Conservation (phyloP, 2,329 filamentous ascomycete species). For the Cytospora paraplurivora region DNA sequence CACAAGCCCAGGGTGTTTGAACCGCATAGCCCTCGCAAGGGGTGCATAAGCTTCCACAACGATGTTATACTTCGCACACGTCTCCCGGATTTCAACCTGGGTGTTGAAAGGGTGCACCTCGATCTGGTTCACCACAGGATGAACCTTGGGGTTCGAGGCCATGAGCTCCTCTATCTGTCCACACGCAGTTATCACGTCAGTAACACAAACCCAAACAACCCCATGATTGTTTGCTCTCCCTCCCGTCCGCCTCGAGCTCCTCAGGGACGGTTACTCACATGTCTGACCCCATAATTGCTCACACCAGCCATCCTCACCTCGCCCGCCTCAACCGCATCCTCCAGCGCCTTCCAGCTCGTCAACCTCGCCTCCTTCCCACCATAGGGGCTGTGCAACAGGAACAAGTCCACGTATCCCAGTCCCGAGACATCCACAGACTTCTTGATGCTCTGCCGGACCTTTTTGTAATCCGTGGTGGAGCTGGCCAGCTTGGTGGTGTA, state of each 20-base stretch:
- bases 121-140: conserved; percentile 76
- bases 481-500: conserved; percentile 78
- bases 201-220: neutral
- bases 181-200: neutral
- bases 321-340: conserved; percentile 73
- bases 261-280: conserved; percentile 51
- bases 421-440: conserved; percentile 65
- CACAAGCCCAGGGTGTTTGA: conserved; percentile 66
- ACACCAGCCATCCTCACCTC: conserved; percentile 73
- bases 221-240: neutral
- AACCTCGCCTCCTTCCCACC: conserved; percentile 68
- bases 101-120: conserved; percentile 85
- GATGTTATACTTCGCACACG: conserved; percentile 67
- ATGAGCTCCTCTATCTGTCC: conserved; percentile 68
- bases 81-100: conserved; percentile 64
- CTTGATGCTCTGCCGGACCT: conserved; percentile 66
- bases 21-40: conserved; percentile 69
- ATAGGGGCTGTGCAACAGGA: conserved; percentile 78
- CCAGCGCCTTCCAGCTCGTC: conserved; percentile 74
- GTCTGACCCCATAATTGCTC: conserved; percentile 75
- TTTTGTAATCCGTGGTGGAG: conserved; percentile 66
- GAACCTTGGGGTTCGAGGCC: conserved; percentile 59
- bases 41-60: conserved; percentile 80
- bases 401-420: conserved; percentile 76
- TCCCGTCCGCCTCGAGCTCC: neutral